phyloP scores from a whole-genome alignment of 2,329 filamentous ascomycete species.

The Massarina eburnea region DNA sequence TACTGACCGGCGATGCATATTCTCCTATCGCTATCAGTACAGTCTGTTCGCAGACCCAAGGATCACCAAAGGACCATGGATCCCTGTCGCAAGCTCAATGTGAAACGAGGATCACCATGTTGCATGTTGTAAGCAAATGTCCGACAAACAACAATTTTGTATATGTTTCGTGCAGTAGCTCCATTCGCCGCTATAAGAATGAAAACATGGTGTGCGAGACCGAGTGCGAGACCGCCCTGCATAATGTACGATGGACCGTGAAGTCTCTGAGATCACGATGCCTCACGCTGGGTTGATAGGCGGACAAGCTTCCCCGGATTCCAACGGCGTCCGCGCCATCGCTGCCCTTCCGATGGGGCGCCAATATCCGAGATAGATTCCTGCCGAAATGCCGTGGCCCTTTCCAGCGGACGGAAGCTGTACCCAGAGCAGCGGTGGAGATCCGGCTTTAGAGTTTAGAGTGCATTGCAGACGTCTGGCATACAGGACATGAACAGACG shows the following conservation, averaged over 20 bases:
- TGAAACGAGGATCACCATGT: constrained; percentile 20
- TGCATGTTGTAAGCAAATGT: constrained; percentile 12
- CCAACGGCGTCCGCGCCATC: constrained; percentile 2
- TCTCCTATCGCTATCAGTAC: constrained; percentile 19
- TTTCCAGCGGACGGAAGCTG: no score
- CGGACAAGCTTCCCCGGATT: constrained; percentile 9
- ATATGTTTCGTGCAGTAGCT: constrained; percentile 16
- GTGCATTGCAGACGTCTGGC: neutral
- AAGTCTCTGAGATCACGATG: neutral
- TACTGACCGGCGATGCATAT: constrained; percentile 12
- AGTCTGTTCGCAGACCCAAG: neutral
- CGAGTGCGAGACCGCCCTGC: neutral
- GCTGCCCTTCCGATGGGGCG: neutral
- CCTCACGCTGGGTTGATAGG: neutral
- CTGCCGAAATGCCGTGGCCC: no score
- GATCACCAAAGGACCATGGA: neutral
- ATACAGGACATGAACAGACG: neutral
- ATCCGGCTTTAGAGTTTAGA: no score
- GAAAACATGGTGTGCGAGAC: neutral
- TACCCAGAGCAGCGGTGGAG: no score
- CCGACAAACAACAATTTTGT: constrained; percentile 14
- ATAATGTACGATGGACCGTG: neutral
- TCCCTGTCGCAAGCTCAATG: constrained; percentile 12
- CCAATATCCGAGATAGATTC: no score
- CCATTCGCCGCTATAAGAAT: constrained; percentile 12